phyloP scores from a whole-genome alignment of 257 asterid genomes.

The Nemophila menziesii region DNA sequence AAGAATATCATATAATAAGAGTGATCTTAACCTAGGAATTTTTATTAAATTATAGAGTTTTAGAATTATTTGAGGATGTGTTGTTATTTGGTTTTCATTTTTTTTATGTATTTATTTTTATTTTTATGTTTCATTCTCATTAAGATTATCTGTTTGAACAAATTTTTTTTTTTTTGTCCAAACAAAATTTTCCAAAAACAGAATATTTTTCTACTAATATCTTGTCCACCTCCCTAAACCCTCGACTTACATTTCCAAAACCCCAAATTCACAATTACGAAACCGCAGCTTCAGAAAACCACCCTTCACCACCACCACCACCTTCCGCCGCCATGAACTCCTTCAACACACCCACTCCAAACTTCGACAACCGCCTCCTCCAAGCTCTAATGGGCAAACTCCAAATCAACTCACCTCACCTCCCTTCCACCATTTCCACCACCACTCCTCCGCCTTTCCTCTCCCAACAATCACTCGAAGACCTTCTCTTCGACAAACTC shows the following conservation, averaged over 20 bases:
- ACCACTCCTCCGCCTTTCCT: slow-evolving; percentile 27
- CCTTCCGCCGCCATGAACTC: slow-evolving; percentile 27
- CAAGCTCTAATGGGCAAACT: slow-evolving; percentile 79
- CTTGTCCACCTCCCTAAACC: neutral
- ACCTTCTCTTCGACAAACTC: slow-evolving; percentile 65
- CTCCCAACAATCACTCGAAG: slow-evolving; percentile 48
- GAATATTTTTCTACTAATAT: too few species aligned
- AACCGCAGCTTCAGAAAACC: slow-evolving; percentile 8
- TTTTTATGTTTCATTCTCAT: too few species aligned
- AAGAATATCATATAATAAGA: too few species aligned
- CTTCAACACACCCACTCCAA: slow-evolving; percentile 41
- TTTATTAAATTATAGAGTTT: too few species aligned
- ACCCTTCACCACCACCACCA: slow-evolving; percentile 20
- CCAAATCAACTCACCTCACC: slow-evolving; percentile 43
- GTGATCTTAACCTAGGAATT: too few species aligned
- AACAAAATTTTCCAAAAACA: too few species aligned
- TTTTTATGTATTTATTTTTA: too few species aligned
- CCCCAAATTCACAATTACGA: slow-evolving; percentile 24
- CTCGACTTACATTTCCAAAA: slow-evolving; percentile 1
- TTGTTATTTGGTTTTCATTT: too few species aligned
- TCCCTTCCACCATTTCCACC: slow-evolving; percentile 10
- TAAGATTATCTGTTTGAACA: too few species aligned
- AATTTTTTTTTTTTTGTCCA: too few species aligned
- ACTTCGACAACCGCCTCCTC: slow-evolving; percentile 80
- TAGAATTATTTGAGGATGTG: too few species aligned